Conservation (phyloP, 2,329 filamentous ascomycete species). For the Eutypa lata region DNA sequence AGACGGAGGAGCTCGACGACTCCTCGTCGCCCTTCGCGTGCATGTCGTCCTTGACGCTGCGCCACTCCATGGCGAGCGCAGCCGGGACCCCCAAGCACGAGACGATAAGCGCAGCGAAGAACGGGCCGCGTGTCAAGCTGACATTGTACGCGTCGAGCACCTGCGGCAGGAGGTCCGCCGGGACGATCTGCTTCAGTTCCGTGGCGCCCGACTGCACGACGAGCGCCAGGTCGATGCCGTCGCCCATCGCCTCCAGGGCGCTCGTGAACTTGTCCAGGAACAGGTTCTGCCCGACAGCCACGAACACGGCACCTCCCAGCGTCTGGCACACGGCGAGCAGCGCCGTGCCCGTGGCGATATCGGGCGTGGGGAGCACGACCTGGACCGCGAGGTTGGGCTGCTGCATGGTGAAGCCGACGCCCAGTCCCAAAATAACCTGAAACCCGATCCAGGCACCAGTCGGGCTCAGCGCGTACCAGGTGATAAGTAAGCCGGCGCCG, state of each 20-base stretch:
- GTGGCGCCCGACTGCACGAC: not conserved
- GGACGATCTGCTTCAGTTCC: not conserved
- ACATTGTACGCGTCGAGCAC: not conserved
- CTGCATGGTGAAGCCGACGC: not conserved
- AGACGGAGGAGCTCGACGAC: not conserved
- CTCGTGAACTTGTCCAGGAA: not conserved
- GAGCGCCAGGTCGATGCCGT: not conserved
- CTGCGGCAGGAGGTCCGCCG: not conserved
- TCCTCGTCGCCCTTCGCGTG: not conserved
- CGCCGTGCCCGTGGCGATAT: not conserved
- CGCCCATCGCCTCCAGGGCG: not conserved
- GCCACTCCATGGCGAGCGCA: not conserved
- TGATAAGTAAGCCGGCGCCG: slow-evolving; percentile 41
- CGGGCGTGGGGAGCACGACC: not conserved
- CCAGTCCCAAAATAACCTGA: not conserved
- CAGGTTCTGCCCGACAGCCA: not conserved
- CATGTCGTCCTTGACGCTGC: not conserved
- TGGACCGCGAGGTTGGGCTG: not conserved
- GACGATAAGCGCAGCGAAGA: not conserved
- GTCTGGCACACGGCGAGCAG: not conserved
- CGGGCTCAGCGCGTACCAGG: slow-evolving; percentile 12
- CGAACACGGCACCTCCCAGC: not conserved
- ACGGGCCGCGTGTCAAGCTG: not conserved
- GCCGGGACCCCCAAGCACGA: not conserved
- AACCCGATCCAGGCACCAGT: not conserved